These are phyloP conservation scores for Lipomyces sp. DNA, from an alignment of 805 yeast species.

Conservation along the genomic window DNA sequence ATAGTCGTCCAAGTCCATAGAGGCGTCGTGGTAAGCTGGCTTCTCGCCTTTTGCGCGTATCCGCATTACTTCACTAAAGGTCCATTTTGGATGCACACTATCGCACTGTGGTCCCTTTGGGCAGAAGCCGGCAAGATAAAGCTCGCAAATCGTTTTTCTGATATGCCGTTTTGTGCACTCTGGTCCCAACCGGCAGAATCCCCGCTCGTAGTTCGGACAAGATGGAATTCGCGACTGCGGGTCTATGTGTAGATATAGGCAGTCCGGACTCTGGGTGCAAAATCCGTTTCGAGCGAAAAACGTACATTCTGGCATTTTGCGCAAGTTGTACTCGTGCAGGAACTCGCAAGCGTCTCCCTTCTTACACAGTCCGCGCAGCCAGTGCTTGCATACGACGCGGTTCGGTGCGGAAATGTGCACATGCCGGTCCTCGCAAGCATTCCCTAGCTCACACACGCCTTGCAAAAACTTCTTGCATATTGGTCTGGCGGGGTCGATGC, in stretches of 20 bases:
- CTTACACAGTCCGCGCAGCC: constrained; percentile 96
- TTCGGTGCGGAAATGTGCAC: constrained; percentile 61
- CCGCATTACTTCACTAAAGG: constrained; percentile 12
- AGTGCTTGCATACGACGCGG: constrained; percentile 93
- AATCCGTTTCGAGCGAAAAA: constrained; percentile 52
- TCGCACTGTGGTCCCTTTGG: constrained; percentile 80
- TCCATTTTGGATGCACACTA: constrained; percentile 77
- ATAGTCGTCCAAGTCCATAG: neutral
- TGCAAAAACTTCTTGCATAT: constrained; percentile 70
- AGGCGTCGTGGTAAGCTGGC: neutral
- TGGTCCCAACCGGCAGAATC: constrained; percentile 93
- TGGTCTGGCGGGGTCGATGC: constrained; percentile 86
- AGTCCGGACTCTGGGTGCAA: constrained; percentile 91
- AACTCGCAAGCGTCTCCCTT: constrained; percentile 96
- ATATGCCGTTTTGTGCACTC: constrained; percentile 78
- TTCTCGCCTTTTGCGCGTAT: constrained; percentile 15
- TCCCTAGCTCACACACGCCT: constrained; percentile 79
- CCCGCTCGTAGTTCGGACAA: constrained; percentile 77
- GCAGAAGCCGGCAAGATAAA: constrained; percentile 86
- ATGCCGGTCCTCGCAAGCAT: constrained; percentile 84
- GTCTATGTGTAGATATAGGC: constrained; percentile 87
- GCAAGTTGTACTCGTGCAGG: constrained; percentile 86
- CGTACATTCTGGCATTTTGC: constrained; percentile 96
- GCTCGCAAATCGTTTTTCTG: constrained; percentile 69
- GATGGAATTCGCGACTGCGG: constrained; percentile 85